A percentile compares a stretch with the other conserved stretches of the same genome.
These are phyloP conservation scores for Geotrichum restrictum DNA, from an alignment of 1,139 yeast species.

Conservation along the genomic window DNA sequence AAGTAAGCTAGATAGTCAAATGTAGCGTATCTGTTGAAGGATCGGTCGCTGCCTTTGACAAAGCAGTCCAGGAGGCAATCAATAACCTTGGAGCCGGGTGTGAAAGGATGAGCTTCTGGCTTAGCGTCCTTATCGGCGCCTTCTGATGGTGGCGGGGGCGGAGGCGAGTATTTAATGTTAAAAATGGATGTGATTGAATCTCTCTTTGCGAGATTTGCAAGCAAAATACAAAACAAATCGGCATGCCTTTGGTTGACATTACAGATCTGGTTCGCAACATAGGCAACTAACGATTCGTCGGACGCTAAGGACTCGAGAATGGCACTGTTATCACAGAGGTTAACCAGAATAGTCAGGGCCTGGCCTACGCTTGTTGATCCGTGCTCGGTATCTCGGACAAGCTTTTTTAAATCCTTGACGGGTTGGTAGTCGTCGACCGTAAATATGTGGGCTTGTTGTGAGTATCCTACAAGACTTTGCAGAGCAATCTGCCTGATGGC, in stretches of 20 bases:
- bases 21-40: constrained; percentile 65
- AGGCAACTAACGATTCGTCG: constrained; percentile 58
- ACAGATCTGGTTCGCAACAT: constrained; percentile 51
- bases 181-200: constrained; percentile 59
- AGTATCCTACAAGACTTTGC: constrained; percentile 77
- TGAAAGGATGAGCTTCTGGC: constrained; percentile 12
- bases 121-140: constrained; percentile 18
- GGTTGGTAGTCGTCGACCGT: constrained; percentile 67
- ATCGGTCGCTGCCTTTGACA: constrained; percentile 75
- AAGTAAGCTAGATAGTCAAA: constrained; percentile 83
- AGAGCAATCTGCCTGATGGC: constrained; percentile 82
- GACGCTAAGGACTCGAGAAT: constrained; percentile 58
- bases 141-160: constrained; percentile 18
- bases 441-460: constrained; percentile 66
- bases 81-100: constrained; percentile 49
- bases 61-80: constrained; percentile 88
- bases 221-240: constrained; percentile 76
- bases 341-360: constrained; percentile 75
- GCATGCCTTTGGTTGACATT: constrained; percentile 62
- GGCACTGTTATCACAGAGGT: constrained; percentile 68
- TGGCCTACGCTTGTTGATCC: constrained; percentile 31
- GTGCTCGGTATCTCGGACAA: constrained; percentile 42
- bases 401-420: constrained; percentile 65
- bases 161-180: constrained; percentile 40
- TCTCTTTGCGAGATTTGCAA: constrained; percentile 80